Evolutionary conservation across 2,329 filamentous ascomycete species (phyloP).

Genomic region (Pseudogymnoascus sp.): DNA sequence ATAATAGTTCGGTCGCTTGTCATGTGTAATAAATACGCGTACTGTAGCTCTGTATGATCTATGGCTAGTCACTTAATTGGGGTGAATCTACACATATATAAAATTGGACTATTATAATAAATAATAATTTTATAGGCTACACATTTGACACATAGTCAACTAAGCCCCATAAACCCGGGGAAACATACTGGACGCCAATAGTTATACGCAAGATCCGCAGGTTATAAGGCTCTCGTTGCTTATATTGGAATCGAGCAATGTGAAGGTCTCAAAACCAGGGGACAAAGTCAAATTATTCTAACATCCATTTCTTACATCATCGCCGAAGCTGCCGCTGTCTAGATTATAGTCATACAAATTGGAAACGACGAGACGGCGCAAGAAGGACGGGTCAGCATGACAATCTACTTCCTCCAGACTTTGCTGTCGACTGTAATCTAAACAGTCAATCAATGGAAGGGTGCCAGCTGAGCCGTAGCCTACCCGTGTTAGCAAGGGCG

Average conservation of each 20-base stretch:
- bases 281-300: background rate
- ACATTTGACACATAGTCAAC: background rate
- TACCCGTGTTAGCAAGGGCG: background rate
- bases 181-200: background rate
- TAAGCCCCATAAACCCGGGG: background rate
- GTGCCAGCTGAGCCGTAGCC: background rate
- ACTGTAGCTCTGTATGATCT: no score
- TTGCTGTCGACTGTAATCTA: background rate
- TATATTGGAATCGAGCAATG: background rate
- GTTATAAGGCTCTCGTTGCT: background rate
- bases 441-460: background rate
- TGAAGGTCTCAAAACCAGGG: background rate
- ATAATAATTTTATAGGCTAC: background rate
- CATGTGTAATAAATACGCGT: background rate
- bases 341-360: constrained; percentile 7
- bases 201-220: no score
- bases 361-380: background rate
- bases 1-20: background rate
- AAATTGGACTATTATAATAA: background rate
- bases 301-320: constrained; percentile 3
- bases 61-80: background rate
- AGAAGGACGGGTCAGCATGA: background rate
- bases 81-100: background rate
- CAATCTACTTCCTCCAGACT: background rate
- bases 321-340: background rate